Percentiles rank a stretch among this genome's conserved stretches.
Evolutionary conservation across 495 filamentous ascomycete genomes (phyloP).

Genomic region (Wilcoxina mikolae): DNA sequence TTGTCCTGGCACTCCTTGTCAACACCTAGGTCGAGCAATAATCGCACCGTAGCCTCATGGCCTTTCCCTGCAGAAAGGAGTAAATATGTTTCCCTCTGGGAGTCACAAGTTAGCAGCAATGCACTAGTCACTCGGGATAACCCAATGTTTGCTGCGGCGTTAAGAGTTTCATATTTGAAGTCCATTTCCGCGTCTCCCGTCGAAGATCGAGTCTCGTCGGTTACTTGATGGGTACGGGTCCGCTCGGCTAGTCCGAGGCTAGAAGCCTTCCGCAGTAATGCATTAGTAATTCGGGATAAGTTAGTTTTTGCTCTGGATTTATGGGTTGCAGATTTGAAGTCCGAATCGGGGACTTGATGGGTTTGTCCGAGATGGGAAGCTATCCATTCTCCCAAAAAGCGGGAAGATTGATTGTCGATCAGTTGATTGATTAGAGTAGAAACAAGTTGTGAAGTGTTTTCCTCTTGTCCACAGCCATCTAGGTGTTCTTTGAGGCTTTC

Average conservation of each 20-base stretch:
- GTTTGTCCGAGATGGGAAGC: background rate
- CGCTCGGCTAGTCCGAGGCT: too few species aligned
- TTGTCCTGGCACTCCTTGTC: background rate
- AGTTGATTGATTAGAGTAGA: background rate
- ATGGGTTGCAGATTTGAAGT: too few species aligned
- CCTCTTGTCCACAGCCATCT: background rate
- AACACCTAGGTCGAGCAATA: background rate
- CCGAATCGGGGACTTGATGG: too few species aligned
- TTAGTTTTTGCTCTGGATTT: too few species aligned
- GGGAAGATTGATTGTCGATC: background rate
- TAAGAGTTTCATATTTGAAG: background rate
- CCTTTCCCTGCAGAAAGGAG: background rate
- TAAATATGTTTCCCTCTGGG: background rate
- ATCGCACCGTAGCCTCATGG: background rate
- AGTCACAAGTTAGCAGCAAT: background rate
- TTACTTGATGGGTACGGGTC: too few species aligned
- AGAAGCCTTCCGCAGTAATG: background rate
- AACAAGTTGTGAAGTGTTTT: background rate
- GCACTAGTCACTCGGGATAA: background rate
- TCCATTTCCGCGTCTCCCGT: too few species aligned
- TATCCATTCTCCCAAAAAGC: background rate
- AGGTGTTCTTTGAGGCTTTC: background rate
- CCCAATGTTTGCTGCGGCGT: background rate
- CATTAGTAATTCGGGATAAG: background rate
- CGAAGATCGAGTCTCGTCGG: too few species aligned